Evolutionary conservation across 1,139 yeast species (phyloP), one percentile per base, ranked within the genome.

Genomic region (Hemisphaericaspora xylanilytica): DNA sequence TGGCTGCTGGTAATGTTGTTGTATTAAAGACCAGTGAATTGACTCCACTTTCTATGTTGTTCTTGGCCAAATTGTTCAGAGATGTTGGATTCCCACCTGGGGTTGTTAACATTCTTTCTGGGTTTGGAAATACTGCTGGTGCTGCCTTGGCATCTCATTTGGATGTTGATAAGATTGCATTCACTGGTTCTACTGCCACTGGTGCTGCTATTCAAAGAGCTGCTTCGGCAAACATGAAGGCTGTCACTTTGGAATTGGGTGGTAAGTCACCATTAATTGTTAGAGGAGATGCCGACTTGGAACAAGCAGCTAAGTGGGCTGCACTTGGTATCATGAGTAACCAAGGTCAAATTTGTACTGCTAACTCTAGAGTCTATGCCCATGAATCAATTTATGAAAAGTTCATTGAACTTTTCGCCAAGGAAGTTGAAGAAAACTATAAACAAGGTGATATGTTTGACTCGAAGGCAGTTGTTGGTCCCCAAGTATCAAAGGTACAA

Each of bases 181-280:
- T 83, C 58, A 83, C 90, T 35, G 77, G 77, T 20, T 70, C 75
- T n/a, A 70, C 77, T 33, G 71, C 68, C 17, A 80, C 85, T n/a
- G 90, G 90, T 45, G 69, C 72, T 46, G 48, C 73, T 25, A 67
- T 83, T 46, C 86, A 80, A 50, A 61, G 64, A 41, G 68, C 76
- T 38, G 94, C 94, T 18, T 73, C 88, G 15, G 58, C 61, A 21
- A 70, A 69, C 51, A 57, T 71, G 58, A 87, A 86, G 62, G 87
- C 88, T 8, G 81, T 85, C 26, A 80, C 94, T n/a, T 65, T 90
- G 52, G 97, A 89, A 66, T 83, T 95, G 55, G 97, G 97, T 48
- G 97, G 97, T 44, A 89, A 89, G 58, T 81, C 92, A 14, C 89
- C 89, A 50, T 76, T 78, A 60, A 75, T 78, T 57, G 79, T 75